Evolutionary conservation across 148 eudicot genomes (phyloP), one percentile per base, ranked within the genome.

Genomic region (Chenopodium berlandieri): DNA sequence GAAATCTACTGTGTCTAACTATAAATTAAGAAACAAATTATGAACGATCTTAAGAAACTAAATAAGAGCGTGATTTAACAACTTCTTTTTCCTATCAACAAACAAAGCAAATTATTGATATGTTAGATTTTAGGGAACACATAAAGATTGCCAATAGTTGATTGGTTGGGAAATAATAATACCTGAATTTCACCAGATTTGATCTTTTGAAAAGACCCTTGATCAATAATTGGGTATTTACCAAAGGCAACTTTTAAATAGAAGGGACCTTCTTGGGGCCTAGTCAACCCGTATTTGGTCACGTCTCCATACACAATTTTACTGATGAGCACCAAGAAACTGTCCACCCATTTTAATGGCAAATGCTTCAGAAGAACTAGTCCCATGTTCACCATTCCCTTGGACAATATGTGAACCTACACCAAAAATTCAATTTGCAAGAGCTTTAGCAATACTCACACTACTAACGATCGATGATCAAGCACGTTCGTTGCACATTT

Each of bases 201-300:
- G 46, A 95, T 95, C 74, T 91, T 92, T 0, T 73, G 19, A 8
- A 46, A 32, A 37, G 96, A 85, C 11, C 98, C 98, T 20, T 90
- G 87, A 58, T 95, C 96, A 20, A 95, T 64, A 32, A 93, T 58
- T 0, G 98, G 96, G 83, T 91, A 95, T 71, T 91, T 95, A 6
- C 97, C 95, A 52, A 81, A 86, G 80, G 90, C 89, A 0, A 80
- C 80, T 81, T 92, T 93, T 79, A 87, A 17, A 12, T 78, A 9
- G 54, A 90, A 87, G 11, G 98, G 97, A 1, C 98, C 98, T 71
- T 91, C 88, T n/a, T 76, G 4, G 2, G 98, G 95, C 81, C 95
- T 86, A 37, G 27, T 14, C 19, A 95, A 83, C 30, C 95, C 95
- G 7, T 92, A 92, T 75, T 89, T 87, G 71, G 81, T 84, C 25